Evolutionary conservation across 2,329 filamentous ascomycete species (phyloP).

Genomic region (Septoria petroselini): DNA sequence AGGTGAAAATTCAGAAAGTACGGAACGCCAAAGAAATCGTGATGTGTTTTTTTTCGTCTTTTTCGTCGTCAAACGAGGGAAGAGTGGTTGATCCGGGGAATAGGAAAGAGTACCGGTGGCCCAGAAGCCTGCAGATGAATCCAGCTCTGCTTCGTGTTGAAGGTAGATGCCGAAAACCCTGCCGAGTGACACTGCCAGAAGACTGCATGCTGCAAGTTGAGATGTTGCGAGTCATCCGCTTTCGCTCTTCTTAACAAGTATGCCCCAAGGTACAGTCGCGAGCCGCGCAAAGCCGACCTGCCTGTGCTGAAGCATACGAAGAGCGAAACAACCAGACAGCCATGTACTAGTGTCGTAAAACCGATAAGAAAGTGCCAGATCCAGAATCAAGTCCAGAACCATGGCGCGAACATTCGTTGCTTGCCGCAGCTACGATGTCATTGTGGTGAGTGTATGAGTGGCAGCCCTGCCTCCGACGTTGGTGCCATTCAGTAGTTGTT

Average conservation of each 20-base stretch:
- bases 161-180: constrained; percentile 36
- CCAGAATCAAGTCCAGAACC: constrained; percentile 22
- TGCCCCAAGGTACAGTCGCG: constrained; percentile 8
- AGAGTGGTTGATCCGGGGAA: neutral
- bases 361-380: constrained; percentile 33
- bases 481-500: constrained; percentile 47
- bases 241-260: constrained; percentile 22
- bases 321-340: constrained; percentile 32
- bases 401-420: constrained; percentile 23
- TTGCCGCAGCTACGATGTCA: constrained; percentile 25
- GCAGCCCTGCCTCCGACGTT: constrained; percentile 39
- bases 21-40: constrained; percentile 20
- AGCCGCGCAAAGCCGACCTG: constrained; percentile 7
- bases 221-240: constrained; percentile 18
- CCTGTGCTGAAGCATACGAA: constrained; percentile 25
- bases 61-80: constrained; percentile 10
- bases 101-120: constrained; percentile 20
- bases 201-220: constrained; percentile 23
- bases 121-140: constrained; percentile 26
- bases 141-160: constrained; percentile 19
- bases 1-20: neutral
- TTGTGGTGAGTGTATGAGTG: constrained; percentile 37
- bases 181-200: constrained; percentile 43
- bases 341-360: constrained; percentile 34
- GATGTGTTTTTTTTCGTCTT: constrained; percentile 12